A percentile compares a stretch with the other conserved stretches of the same genome.
Evolutionary conservation across 2,329 filamentous ascomycete species (phyloP).

Genomic region (Hymenoscyphus albidus): DNA sequence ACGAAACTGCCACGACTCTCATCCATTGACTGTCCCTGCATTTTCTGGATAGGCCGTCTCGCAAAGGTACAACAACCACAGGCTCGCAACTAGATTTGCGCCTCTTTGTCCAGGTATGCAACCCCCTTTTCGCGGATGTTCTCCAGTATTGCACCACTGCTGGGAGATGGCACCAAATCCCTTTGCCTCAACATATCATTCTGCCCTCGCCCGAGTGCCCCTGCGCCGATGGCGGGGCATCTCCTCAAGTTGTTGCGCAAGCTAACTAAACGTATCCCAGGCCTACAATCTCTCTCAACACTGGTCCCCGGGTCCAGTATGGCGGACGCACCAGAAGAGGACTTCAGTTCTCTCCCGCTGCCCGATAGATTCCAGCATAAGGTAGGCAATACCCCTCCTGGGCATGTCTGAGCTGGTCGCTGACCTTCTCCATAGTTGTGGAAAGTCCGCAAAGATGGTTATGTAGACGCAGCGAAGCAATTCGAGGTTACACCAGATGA

Average conservation of each 20-base stretch:
- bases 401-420: background rate
- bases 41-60: conserved; percentile 4
- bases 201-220: background rate
- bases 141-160: background rate
- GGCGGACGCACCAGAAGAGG: conserved; percentile 73
- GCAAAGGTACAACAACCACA: conserved; percentile 15
- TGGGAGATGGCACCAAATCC: background rate
- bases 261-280: conserved; percentile 31
- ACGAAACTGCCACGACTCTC: conserved; percentile 13
- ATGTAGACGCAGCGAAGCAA: conserved; percentile 85
- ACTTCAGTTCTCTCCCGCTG: conserved; percentile 74
- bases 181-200: background rate
- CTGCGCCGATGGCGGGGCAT: conserved; percentile 22
- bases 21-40: background rate
- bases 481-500: conserved; percentile 85
- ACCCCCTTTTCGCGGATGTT: conserved; percentile 10
- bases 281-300: conserved; percentile 13
- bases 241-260: conserved; percentile 21
- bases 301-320: conserved; percentile 43
- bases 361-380: conserved; percentile 82
- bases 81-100: conserved; percentile 21
- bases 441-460: conserved; percentile 95
- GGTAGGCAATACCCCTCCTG: conserved; percentile 38
- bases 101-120: conserved; percentile 21
- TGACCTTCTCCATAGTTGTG: conserved; percentile 57